phyloP scores from a whole-genome alignment of 177 flowering plant genomes.

The Tripterygium wilfordii region DNA sequence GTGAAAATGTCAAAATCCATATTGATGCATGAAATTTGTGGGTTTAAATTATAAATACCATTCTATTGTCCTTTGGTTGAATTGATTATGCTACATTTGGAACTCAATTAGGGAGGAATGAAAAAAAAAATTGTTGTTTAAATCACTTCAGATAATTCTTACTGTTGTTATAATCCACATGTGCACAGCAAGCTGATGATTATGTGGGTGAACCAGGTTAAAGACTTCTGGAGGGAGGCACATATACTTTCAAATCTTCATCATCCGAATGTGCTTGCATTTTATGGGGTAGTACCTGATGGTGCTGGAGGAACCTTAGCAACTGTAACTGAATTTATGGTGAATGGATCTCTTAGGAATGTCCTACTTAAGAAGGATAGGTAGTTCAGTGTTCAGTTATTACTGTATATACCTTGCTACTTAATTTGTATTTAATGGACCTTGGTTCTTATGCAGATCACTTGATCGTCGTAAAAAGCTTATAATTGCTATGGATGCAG shows the following conservation, averaged over 20 bases:
- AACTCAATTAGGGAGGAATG: no score
- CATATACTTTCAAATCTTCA: conserved; percentile 52
- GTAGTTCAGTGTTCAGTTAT: conserved; percentile 18
- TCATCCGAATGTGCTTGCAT: conserved; percentile 70
- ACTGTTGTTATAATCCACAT: neutral
- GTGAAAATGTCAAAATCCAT: no score
- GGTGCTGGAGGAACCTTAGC: conserved; percentile 58
- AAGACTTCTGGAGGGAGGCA: conserved; percentile 75
- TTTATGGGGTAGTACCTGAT: conserved; percentile 67
- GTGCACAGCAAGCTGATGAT: neutral
- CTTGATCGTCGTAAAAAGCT: conserved; percentile 54
- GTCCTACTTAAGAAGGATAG: conserved; percentile 46
- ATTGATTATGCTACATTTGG: no score
- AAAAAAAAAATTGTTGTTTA: no score
- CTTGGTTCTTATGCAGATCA: conserved; percentile 28
- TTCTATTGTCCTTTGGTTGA: no score
- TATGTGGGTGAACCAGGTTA: conserved; percentile 24
- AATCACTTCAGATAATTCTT: no score
- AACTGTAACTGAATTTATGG: conserved; percentile 68
- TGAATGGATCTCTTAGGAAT: conserved; percentile 54
- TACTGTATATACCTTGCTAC: neutral
- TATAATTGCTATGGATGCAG: conserved; percentile 72
- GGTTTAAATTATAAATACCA: no score
- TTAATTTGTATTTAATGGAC: no score
- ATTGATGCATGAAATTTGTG: no score